A percentile compares a stretch with the other conserved stretches of the same genome.
These are phyloP conservation scores for Penicillium coprophilum DNA, from an alignment of 495 filamentous ascomycete genomes.

Conservation along the genomic window DNA sequence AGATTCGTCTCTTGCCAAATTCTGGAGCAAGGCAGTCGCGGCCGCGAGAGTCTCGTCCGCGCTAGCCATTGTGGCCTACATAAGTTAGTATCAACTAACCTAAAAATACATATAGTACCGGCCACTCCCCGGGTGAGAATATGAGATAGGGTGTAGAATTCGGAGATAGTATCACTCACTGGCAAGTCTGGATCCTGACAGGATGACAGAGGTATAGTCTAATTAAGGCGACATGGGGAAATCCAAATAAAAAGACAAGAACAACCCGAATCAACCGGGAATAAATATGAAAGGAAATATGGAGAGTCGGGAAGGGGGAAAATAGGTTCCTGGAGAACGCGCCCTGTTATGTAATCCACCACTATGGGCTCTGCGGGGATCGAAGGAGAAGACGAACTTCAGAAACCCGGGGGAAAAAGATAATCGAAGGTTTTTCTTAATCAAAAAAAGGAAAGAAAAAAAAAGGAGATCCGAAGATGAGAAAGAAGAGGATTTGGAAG, in stretches of 20 bases:
- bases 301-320: conserved; percentile 20
- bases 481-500: conserved; percentile 1
- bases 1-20: conserved; percentile 54
- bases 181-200: conserved; percentile 41
- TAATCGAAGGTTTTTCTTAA: not conserved
- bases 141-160: not conserved
- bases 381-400: not conserved
- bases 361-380: conserved; percentile 24
- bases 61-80: conserved; percentile 53
- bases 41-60: conserved; percentile 63
- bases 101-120: not conserved
- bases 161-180: conserved; percentile 24
- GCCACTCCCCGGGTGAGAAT: too few species aligned
- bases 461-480: conserved; percentile 1
- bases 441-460: conserved; percentile 1
- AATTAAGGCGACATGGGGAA: conserved; percentile 47
- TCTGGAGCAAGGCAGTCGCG: conserved; percentile 61
- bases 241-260: conserved; percentile 14
- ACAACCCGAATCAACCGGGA: conserved; percentile 23
- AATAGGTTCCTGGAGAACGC: conserved; percentile 13
- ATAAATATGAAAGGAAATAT: conserved; percentile 20
- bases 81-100: conserved; percentile 12
- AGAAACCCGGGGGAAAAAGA: conserved; percentile 10
- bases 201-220: conserved; percentile 29
- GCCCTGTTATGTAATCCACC: conserved; percentile 26